These are phyloP conservation scores for Colletotrichum scovillei DNA, from an alignment of 2,329 filamentous ascomycete genomes.

Conservation along the genomic window DNA sequence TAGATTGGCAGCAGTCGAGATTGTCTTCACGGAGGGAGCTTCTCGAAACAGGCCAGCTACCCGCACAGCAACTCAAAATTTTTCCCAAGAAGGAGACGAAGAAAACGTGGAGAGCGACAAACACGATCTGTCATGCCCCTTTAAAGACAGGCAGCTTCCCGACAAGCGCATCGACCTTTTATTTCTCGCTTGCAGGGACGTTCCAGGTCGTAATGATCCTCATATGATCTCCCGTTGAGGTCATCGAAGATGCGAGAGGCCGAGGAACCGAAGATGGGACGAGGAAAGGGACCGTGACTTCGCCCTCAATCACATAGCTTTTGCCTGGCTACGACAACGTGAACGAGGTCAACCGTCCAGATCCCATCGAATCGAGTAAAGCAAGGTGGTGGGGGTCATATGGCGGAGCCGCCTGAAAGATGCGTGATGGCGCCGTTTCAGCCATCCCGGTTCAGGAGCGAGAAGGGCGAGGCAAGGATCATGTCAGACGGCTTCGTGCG, in stretches of 20 bases:
- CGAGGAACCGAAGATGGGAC: constrained; percentile 29
- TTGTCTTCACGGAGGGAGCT: neutral
- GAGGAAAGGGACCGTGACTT: neutral
- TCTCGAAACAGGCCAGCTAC: constrained; percentile 23
- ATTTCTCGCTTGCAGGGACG: constrained; percentile 5
- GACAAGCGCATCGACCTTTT: neutral
- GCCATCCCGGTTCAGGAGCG: constrained; percentile 23
- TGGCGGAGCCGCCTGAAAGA: constrained; percentile 32
- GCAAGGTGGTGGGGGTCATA: constrained; percentile 2
- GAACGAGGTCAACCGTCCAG: neutral
- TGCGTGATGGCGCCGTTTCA: constrained; percentile 34
- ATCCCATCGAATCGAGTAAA: neutral
- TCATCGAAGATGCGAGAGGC: constrained; percentile 17
- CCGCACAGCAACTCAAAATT: neutral
- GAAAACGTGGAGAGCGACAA: neutral
- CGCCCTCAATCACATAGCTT: neutral
- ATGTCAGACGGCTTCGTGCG: neutral
- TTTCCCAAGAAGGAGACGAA: neutral
- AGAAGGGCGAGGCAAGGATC: constrained; percentile 12
- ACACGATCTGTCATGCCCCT: constrained; percentile 7
- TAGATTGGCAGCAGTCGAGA: neutral
- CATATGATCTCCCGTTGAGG: neutral
- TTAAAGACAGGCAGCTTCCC: constrained; percentile 4
- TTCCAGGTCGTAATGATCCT: neutral
- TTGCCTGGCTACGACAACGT: neutral